A percentile compares a stretch with the other conserved stretches of the same genome.
Conservation (phyloP, 371 early-diverging fungal species). For the Smittium mucronatum region DNA sequence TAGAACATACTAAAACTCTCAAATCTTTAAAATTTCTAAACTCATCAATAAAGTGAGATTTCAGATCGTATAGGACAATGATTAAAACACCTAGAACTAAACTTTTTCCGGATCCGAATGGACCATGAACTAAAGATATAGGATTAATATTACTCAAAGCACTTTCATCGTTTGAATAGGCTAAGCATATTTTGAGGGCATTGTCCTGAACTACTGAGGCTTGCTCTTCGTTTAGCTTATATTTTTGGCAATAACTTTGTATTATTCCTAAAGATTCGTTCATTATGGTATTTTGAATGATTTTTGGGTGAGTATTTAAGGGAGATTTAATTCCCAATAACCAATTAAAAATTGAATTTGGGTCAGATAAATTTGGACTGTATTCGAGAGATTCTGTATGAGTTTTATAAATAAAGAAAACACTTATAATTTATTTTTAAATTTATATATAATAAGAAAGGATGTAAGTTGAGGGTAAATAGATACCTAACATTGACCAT, state of each 20-base stretch:
- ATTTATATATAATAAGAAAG: too few species aligned
- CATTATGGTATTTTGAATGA: slow-evolving; percentile 1
- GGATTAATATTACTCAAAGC: slow-evolving; percentile 19
- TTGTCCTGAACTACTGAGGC: slow-evolving; percentile 39
- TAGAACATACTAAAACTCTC: slow-evolving; percentile 41
- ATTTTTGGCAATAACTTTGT: slow-evolving; percentile 12
- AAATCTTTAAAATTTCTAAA: slow-evolving; percentile 18
- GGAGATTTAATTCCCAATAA: slow-evolving; percentile 20
- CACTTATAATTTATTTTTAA: neutral
- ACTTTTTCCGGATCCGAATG: slow-evolving; percentile 51
- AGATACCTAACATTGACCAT: slow-evolving; percentile 53
- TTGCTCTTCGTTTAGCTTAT: slow-evolving; percentile 40
- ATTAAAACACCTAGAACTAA: slow-evolving; percentile 64
- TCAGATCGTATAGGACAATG: slow-evolving; percentile 47
- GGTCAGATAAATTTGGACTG: slow-evolving; percentile 23
- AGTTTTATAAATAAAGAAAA: neutral
- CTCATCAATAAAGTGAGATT: slow-evolving; percentile 20
- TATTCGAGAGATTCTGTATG: slow-evolving; percentile 37
- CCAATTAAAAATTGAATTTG: slow-evolving; percentile 36
- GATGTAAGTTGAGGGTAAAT: too few species aligned
- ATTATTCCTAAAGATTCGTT: slow-evolving; percentile 11
- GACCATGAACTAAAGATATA: slow-evolving; percentile 43
- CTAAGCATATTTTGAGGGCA: slow-evolving; percentile 40
- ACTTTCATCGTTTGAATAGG: slow-evolving; percentile 18
- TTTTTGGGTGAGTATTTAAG: slow-evolving; percentile 15